Evolutionary conservation across 2,329 filamentous ascomycete species (phyloP), one percentile per base, ranked within the genome.

Genomic region (Leptosphaerulina australis): DNA sequence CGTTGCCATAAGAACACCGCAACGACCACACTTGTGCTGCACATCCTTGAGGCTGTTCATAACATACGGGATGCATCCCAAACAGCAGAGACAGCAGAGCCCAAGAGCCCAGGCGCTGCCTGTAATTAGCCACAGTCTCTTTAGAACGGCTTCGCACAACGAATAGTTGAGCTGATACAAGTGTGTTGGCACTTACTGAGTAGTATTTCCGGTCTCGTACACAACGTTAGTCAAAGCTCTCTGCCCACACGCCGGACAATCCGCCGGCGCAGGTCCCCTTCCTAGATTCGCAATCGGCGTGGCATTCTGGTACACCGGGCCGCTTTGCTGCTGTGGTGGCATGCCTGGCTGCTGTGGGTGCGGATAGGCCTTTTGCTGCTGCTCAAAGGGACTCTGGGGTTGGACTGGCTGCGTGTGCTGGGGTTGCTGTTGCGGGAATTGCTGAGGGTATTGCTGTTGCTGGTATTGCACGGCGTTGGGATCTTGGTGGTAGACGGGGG

Each of bases 21-120:
- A 81, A 24, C 72, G 68, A 1, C 76, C 76, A 46, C 79, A 81
- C 51, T 73, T 74, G 58, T 81, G 79, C 53, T 76, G 63, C 3
- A 78, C 75, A 44, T 81, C 76, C 63, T 81, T 81, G 43, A 77
- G 66, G 33, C 70, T 73, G 20, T 71, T 72, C 61, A 80, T 73
- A 22, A 79, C 29, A 54, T 81, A 81, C 0, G 79, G 78, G 35
- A 81, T 73, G 56, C 77, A 81, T 10, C 78, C 76, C 4, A 80
- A 58, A 53, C 75, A 77, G 52, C 63, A 62, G 44, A 73, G 64
- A 48, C 67, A 71, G 67, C 78, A 81, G 37, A 79, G 59, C 18
- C 74, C 58, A 4, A 71, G 64, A 8, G 74, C 78, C 78, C 77
- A 80, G 0, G 68, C 74, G 67, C 78, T 80, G 41, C 39, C 12